A percentile compares a stretch with the other conserved stretches of the same genome.
Conservation (phyloP, 345 rosid genomes). For the Odontarrhena argentea region DNA sequence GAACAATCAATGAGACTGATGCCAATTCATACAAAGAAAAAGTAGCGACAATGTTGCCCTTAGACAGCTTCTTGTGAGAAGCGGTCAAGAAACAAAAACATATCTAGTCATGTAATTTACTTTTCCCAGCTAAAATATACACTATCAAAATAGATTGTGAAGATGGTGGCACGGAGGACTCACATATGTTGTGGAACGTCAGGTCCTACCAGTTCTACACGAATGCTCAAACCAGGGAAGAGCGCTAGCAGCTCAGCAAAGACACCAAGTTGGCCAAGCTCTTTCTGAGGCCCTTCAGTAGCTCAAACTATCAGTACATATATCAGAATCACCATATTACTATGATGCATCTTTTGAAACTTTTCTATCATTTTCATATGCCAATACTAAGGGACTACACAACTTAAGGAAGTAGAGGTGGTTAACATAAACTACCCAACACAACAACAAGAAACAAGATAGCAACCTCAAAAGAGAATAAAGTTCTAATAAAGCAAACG, state of each 20-base stretch:
- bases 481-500: neutral
- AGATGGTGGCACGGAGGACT: slow-evolving; percentile 27
- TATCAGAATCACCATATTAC: slow-evolving; percentile 4
- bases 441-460: slow-evolving; percentile 7
- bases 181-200: slow-evolving; percentile 72
- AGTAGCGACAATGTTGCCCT: neutral
- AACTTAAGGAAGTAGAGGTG: neutral
- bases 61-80: neutral
- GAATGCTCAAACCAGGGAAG: slow-evolving; percentile 64
- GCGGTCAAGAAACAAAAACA: neutral
- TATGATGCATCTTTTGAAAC: slow-evolving; percentile 8
- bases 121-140: neutral
- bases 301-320: slow-evolving; percentile 36
- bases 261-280: slow-evolving; percentile 79
- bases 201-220: slow-evolving; percentile 78
- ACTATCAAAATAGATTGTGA: neutral
- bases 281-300: slow-evolving; percentile 86
- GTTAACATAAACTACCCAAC: neutral
- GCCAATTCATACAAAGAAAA: neutral
- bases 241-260: slow-evolving; percentile 82
- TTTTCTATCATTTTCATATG: neutral
- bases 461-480: neutral
- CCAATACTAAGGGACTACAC: neutral
- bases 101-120: neutral
- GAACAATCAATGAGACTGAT: neutral